Conservation (phyloP, 2,329 filamentous ascomycete species). For the Fusarium keratoplasticum region DNA sequence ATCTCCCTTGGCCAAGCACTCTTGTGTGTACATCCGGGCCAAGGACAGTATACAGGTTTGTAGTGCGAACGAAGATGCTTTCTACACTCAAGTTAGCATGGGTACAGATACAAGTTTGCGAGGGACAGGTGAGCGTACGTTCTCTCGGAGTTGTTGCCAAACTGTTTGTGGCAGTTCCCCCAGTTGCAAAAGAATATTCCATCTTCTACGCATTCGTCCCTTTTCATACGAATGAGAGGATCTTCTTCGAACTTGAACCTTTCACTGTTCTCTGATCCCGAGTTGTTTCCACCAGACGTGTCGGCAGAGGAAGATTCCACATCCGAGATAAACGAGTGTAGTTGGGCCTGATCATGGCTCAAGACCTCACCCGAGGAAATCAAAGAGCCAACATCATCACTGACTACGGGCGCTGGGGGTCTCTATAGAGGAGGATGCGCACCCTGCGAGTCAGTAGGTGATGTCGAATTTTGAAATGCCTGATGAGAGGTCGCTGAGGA, state of each 20-base stretch:
- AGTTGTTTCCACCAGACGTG: neutral
- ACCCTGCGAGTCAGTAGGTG: slow-evolving; percentile 7
- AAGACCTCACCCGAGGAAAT: neutral
- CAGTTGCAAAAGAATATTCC: slow-evolving; percentile 28
- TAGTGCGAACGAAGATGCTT: slow-evolving; percentile 37
- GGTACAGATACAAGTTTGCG: too few relatives aligned
- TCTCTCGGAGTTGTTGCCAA: slow-evolving; percentile 9
- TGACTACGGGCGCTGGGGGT: neutral
- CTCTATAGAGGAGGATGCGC: slow-evolving; percentile 29
- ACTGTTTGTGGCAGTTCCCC: slow-evolving; percentile 10
- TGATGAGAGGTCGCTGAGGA: neutral
- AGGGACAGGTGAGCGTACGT: slow-evolving; percentile 14
- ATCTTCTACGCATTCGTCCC: slow-evolving; percentile 25
- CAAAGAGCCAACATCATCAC: neutral
- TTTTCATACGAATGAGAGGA: slow-evolving; percentile 17
- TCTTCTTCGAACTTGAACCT: too few relatives aligned
- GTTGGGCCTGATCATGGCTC: neutral
- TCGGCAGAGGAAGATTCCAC: neutral
- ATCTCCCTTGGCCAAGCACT: slow-evolving; percentile 31
- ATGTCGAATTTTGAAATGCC: neutral
- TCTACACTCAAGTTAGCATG: slow-evolving; percentile 13
- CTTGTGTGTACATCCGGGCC: slow-evolving; percentile 4
- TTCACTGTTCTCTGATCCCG: neutral
- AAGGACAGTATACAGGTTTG: slow-evolving; percentile 33
- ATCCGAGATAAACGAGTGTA: slow-evolving; percentile 3